A percentile compares a stretch with the other conserved stretches of the same genome.
Conservation (phyloP, 106 monocot species). For the Amphibolis antarctica region DNA sequence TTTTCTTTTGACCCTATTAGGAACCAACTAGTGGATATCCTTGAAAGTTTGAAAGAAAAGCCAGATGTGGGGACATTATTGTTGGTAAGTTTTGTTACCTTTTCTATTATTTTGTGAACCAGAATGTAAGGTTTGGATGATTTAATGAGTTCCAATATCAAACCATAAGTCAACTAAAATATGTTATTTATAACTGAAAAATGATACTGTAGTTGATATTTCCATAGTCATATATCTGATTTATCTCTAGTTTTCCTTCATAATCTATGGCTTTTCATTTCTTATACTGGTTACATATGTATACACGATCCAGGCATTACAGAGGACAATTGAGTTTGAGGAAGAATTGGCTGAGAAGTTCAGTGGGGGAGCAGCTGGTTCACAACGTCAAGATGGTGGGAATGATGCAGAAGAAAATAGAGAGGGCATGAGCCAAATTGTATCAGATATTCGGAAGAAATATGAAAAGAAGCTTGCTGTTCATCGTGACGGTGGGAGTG, state of each 20-base stretch:
- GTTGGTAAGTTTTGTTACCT: constrained; percentile 31
- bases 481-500: constrained; percentile 39
- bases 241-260: neutral
- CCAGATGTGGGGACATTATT: constrained; percentile 89
- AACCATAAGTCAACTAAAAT: too few relatives aligned
- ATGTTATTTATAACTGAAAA: too few relatives aligned
- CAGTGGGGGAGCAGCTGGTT: constrained; percentile 55
- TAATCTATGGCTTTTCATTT: neutral
- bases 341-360: constrained; percentile 95
- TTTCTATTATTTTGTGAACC: neutral
- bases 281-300: neutral
- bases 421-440: constrained; percentile 47
- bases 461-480: constrained; percentile 78
- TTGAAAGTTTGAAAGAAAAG: constrained; percentile 86
- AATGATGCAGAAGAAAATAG: constrained; percentile 67
- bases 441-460: constrained; percentile 84
- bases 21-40: constrained; percentile 80
- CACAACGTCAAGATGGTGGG: constrained; percentile 42
- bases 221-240: neutral
- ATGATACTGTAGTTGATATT: too few relatives aligned
- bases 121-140: neutral
- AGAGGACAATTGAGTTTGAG: constrained; percentile 95
- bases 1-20: constrained; percentile 24
- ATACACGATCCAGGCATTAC: constrained; percentile 54
- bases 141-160: too few relatives aligned